phyloP scores from a whole-genome alignment of 129 eudicot species.

The sunflower (Helianthus annuus) region HanXRQr2.0-SUNRISE NC_035437.2:140335626-140336125 shows the following conservation, averaged over 20 bases:
- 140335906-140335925: background rate
- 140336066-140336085: background rate
- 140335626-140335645: constrained; percentile 86
- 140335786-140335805: constrained; percentile 97
- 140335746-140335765: background rate
- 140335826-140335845: constrained; percentile 96
- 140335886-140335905: background rate
- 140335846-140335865: constrained; percentile 92
- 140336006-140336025: constrained; percentile 85
- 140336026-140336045: constrained; percentile 50
- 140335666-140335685: constrained; percentile 89
- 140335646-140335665: constrained; percentile 89
- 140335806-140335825: constrained; percentile 89
- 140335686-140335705: constrained; percentile 97
- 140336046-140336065: background rate
- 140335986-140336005: constrained; percentile 81
- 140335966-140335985: constrained; percentile 84
- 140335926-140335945: background rate
- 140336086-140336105: background rate
- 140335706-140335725: constrained; percentile 17
- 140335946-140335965: background rate
- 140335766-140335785: constrained; percentile 48
- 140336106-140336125: background rate
- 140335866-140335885: constrained; percentile 77
- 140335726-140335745: background rate